A percentile compares a stretch with the other conserved stretches of the same genome.
phyloP scores from a whole-genome alignment of 768 basidiomycete species.

The Auricularia heimuer region DNA sequence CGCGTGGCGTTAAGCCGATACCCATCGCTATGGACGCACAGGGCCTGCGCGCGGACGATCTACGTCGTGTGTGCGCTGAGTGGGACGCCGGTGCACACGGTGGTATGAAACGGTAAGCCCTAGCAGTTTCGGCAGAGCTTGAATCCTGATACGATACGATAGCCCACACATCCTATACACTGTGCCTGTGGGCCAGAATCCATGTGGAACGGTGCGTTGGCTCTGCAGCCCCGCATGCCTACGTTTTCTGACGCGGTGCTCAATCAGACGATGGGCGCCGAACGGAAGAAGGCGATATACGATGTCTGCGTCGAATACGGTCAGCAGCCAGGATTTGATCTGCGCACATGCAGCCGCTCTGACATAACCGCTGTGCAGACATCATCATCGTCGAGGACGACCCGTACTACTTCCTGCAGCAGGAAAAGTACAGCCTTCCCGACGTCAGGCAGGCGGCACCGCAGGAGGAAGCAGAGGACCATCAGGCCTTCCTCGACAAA shows the following conservation, averaged over 20 bases:
- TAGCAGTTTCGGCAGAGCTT: too few species aligned
- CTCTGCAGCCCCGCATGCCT: neutral
- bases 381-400: constrained; percentile 78
- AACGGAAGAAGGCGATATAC: constrained; percentile 71
- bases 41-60: constrained; percentile 53
- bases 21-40: constrained; percentile 58
- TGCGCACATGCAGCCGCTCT: neutral
- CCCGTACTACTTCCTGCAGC: constrained; percentile 71
- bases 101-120: constrained; percentile 43
- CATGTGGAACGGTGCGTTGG: constrained; percentile 53
- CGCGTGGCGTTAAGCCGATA: constrained; percentile 35
- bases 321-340: constrained; percentile 12
- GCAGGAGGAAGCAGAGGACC: constrained; percentile 5
- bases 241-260: neutral
- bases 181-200: constrained; percentile 78
- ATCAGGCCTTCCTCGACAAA: constrained; percentile 36
- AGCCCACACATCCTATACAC: constrained; percentile 69
- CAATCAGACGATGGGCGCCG: constrained; percentile 43
- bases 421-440: constrained; percentile 43
- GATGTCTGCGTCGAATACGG: constrained; percentile 72
- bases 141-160: neutral
- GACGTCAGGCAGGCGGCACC: constrained; percentile 18
- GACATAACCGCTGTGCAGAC: constrained; percentile 27
- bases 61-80: constrained; percentile 48
- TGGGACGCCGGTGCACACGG: constrained; percentile 55